Conservation (phyloP, 1,139 yeast species). For the Suhomyces bribrorum region DNA sequence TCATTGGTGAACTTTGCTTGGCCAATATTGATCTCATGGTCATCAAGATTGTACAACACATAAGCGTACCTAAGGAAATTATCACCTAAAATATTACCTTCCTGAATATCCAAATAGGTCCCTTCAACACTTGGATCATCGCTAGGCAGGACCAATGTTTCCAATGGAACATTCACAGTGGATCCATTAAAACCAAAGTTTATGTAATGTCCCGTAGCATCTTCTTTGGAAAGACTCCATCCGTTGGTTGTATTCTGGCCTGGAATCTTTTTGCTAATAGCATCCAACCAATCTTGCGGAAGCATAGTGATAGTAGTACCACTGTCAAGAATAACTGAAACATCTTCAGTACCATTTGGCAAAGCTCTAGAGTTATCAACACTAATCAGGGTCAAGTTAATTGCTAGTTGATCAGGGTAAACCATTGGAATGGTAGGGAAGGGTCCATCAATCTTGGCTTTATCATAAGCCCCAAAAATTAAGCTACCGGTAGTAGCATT, state of each 20-base stretch:
- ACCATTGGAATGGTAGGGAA: slow-evolving; percentile 15
- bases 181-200: slow-evolving; percentile 53
- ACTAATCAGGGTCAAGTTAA: slow-evolving; percentile 21
- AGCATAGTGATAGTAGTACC: slow-evolving; percentile 65
- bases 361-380: not conserved
- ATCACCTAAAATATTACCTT: slow-evolving; percentile 19
- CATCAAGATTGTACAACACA: slow-evolving; percentile 21
- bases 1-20: slow-evolving; percentile 16
- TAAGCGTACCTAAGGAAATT: slow-evolving; percentile 23
- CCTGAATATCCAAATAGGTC: not conserved
- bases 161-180: slow-evolving; percentile 45
- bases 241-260: not conserved
- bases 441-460: slow-evolving; percentile 26
- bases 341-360: too few relatives aligned
- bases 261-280: slow-evolving; percentile 12
- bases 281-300: slow-evolving; percentile 31
- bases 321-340: slow-evolving; percentile 56
- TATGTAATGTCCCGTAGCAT: slow-evolving; percentile 16
- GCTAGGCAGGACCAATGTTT: slow-evolving; percentile 28
- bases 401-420: slow-evolving; percentile 1
- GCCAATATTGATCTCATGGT: slow-evolving; percentile 18
- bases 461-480: slow-evolving; percentile 34
- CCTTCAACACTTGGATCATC: slow-evolving; percentile 5
- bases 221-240: not conserved
- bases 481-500: slow-evolving; percentile 22